Base-by-base conservation (phyloP, 2,329 filamentous ascomycete species). In the Colletotrichum sojae region DNA sequence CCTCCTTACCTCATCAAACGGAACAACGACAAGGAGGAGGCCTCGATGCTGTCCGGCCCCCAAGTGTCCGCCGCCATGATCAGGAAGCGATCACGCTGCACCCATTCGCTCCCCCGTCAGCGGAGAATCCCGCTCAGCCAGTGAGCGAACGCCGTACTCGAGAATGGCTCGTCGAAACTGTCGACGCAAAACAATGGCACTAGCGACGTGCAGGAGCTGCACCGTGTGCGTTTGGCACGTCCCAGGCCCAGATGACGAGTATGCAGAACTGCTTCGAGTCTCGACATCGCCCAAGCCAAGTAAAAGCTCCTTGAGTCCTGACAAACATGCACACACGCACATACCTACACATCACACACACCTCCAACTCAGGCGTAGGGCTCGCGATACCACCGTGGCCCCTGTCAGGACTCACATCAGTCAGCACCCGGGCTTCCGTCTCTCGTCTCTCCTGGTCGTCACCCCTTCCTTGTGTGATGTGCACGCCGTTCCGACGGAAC, bases 351-450 rank as follows among this genome's bases (percentile, higher is more conserved):
- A 46, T 18, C n/a, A 46, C 20, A 58, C 20, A 58, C 53, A 48
- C 53, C 25, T 25, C n/a, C 27, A 55, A 59, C 45, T 69, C 66
- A 51, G 45, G 67, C 56, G 67, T 69, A 55, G 61, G 53, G 49
- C 67, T 69, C 49, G 25, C 56, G 13, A 67, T 67, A 52, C 55
- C 20, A 66, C 36, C 36, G 25, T 52, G 55, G 56, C 36, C 63
- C 66, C 56, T 69, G 63, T 36, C 46, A 49, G 31, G 40, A 20
- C 40, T 36, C 51, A 46, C 51, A 63, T 63, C 40, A 69, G 67
- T 69, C 67, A 70, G 64, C 67, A 70, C 57, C 67, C 46, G 58
- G 67, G 58, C 64, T 70, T 68, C 64, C 67, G 64, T 70, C 67
- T 70, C 59, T 63, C 67, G 64, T 70, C 67, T 70, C 59, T 63